phyloP scores from a whole-genome alignment of 257 asterid species.

The Plantago ovata region DNA sequence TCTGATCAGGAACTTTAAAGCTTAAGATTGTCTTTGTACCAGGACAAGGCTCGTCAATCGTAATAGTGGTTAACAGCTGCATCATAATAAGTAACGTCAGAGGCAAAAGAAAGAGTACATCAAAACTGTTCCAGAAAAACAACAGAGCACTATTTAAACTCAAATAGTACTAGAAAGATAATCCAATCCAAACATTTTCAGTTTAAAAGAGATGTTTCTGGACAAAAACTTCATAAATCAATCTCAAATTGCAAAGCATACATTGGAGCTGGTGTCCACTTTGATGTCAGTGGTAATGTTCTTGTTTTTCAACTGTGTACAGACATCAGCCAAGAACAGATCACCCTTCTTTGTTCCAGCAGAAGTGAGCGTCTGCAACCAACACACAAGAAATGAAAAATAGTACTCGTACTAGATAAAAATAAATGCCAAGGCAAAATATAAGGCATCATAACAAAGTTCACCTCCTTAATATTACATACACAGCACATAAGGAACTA shows the following conservation, averaged over 20 bases:
- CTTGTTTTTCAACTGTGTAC: slow-evolving; percentile 42
- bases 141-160: not conserved
- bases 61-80: slow-evolving; percentile 40
- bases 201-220: not conserved
- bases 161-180: not conserved
- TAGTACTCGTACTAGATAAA: not conserved
- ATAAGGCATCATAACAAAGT: not conserved
- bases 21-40: slow-evolving; percentile 44
- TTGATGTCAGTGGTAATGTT: slow-evolving; percentile 41
- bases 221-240: not conserved
- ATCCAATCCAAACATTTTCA: not conserved
- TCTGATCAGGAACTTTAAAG: slow-evolving; percentile 49
- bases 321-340: slow-evolving; percentile 35
- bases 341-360: slow-evolving; percentile 46
- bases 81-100: slow-evolving; percentile 2
- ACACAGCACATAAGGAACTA: not conserved
- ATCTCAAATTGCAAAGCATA: slow-evolving; percentile 15
- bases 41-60: slow-evolving; percentile 45
- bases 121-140: not conserved
- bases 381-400: not conserved
- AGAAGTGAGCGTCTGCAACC: slow-evolving; percentile 35
- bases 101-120: not conserved
- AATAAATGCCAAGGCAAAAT: not conserved
- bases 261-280: slow-evolving; percentile 48
- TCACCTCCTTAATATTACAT: not conserved